phyloP scores from a whole-genome alignment of 805 yeast genomes.

The Saccharomyces jurei region DNA sequence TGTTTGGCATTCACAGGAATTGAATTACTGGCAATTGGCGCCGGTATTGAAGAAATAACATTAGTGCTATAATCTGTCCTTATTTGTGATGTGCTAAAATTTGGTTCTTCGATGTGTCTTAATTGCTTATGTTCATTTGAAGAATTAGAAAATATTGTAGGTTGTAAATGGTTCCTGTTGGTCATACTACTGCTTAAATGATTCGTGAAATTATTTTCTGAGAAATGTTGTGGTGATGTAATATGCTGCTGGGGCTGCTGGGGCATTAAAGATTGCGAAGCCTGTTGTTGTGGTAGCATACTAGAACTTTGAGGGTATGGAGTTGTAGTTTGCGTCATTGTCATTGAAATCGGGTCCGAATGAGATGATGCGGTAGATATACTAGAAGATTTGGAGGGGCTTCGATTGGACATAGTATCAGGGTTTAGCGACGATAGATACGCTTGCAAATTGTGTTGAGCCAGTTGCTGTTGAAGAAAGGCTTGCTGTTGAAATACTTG shows the following conservation, averaged over 20 bases:
- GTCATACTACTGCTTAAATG: neutral
- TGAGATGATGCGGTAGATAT: neutral
- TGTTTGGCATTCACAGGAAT: neutral
- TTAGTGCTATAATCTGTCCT: neutral
- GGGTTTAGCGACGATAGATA: conserved; percentile 23
- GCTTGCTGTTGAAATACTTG: conserved; percentile 28
- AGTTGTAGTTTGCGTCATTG: neutral
- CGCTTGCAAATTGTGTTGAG: conserved; percentile 29
- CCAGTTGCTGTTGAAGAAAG: conserved; percentile 27
- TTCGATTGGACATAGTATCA: neutral
- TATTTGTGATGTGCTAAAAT: neutral
- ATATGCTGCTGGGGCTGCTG: neutral
- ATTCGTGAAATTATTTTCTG: neutral
- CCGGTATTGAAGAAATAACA: neutral
- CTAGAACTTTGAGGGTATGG: neutral
- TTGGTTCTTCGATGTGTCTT: neutral
- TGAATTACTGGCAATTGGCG: neutral
- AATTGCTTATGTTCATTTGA: neutral
- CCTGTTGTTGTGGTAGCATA: neutral
- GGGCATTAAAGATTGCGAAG: neutral
- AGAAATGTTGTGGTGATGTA: neutral
- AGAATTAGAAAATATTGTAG: neutral
- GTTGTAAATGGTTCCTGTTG: neutral
- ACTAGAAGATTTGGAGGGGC: neutral
- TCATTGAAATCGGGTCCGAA: neutral